Evolutionary conservation across 139 green algal genomes (phyloP), one percentile per base, ranked within the genome.

Genomic region (Tetraselmis striata): DNA sequence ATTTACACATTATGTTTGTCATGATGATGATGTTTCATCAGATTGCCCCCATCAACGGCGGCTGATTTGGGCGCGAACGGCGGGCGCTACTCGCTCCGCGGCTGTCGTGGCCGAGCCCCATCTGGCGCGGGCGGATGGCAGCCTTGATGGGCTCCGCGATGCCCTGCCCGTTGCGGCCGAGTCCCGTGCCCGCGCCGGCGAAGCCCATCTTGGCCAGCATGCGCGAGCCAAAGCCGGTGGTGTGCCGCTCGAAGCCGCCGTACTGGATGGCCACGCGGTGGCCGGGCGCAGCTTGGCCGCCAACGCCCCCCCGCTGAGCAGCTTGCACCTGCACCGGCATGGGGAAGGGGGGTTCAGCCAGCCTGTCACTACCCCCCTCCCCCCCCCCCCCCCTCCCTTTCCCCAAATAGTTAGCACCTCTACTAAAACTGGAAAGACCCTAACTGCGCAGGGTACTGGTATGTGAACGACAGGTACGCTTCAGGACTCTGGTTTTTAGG

Each of bases 201-300:
- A 92, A 96, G 23, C 93, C 93, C 93, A 90, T 93, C 80, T 91
- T 91, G 1, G 84, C 84, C 77, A 96, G 77, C 80, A 96, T 89
- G 1, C 84, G 81, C 22, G 81, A 90, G 2, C 93, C 93, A 81
- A 95, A 93, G 23, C 92, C 93, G 1, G 84, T 91, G 2, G 90
- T 95, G 82, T 96, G 92, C 67, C 59, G 75, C 84, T 96, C 93
- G 82, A 96, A 96, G 23, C 80, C 82, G 27, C 89, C 93, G 85
- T 88, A 96, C 1, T 83, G 74, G 25, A 79, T 78, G 27, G 81
- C 45, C 23, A 30, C 58, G 81, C 79, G 5, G n/a, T 1, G 25
- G 2, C 26, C 26, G 79, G 80, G 82, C n/a, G 80, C 2, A 79
- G n/a, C 26, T 45, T 27, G 81, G 23, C 75, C 32, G 80, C 1